A percentile compares a stretch with the other conserved stretches of the same genome.
These are phyloP conservation scores for Chaetomiaceae sp. DNA, from an alignment of 2,329 filamentous ascomycete species.

Conservation along the genomic window DNA sequence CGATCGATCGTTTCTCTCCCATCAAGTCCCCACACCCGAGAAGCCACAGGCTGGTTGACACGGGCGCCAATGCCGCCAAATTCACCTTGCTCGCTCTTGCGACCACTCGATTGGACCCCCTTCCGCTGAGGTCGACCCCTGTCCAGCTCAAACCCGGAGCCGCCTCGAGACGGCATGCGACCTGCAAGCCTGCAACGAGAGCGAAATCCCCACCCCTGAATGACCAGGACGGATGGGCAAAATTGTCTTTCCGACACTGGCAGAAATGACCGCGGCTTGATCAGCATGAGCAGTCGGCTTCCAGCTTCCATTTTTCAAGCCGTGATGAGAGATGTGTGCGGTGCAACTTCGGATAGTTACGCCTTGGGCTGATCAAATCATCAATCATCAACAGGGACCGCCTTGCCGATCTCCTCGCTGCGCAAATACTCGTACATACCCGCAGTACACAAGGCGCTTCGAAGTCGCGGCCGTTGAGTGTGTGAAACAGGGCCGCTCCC, in stretches of 20 bases:
- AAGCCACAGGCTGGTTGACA: constrained; percentile 14
- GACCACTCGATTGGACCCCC: constrained; percentile 18
- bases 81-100: constrained; percentile 10
- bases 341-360: constrained; percentile 5
- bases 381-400: not conserved
- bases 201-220: not conserved
- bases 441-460: not conserved
- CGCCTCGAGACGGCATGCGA: constrained; percentile 14
- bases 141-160: constrained; percentile 24
- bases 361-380: not conserved
- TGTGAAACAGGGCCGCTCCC: not conserved
- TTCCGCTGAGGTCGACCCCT: constrained; percentile 14
- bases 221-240: no score
- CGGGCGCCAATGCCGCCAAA: constrained; percentile 17
- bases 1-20: constrained; percentile 1
- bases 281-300: no score
- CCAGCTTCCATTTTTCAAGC: not conserved
- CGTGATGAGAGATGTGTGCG: not conserved
- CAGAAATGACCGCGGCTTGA: not conserved
- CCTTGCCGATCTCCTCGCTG: not conserved
- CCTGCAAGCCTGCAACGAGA: constrained; percentile 2
- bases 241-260: no score
- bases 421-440: no score
- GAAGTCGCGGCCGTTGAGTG: constrained; percentile 11
- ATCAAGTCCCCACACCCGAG: not conserved